Conservation (phyloP, 2,329 filamentous ascomycete species). For the Botrytis fabae region DNA sequence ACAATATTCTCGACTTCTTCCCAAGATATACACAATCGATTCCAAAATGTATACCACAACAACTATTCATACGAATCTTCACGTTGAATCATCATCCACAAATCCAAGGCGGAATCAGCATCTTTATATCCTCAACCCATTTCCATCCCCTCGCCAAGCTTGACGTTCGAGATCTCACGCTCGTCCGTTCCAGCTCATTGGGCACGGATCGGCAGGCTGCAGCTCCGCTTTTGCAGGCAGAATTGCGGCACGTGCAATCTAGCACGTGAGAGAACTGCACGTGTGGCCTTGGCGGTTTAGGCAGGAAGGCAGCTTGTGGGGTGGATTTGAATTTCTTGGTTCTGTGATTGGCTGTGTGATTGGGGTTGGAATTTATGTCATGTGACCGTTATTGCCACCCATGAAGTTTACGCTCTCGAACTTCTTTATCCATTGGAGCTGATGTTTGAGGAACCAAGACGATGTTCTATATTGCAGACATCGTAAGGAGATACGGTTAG, state of each 20-base stretch:
- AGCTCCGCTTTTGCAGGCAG: constrained; percentile 1
- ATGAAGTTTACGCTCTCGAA: background rate
- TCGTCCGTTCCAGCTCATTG: background rate
- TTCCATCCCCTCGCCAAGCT: background rate
- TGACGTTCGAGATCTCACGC: background rate
- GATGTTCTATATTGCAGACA: background rate
- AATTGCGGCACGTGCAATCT: background rate
- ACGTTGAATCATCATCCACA: background rate
- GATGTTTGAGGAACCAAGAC: background rate
- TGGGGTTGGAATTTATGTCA: background rate
- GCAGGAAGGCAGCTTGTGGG: background rate
- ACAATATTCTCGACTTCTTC: background rate
- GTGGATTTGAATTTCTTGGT: background rate
- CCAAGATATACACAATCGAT: background rate
- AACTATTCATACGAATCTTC: background rate
- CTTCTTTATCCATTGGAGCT: too few species aligned
- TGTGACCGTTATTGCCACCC: background rate
- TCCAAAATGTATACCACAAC: background rate
- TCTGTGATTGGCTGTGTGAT: background rate
- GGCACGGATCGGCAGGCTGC: background rate
- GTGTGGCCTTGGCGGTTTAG: background rate
- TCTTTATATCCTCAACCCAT: background rate
- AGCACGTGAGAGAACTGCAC: background rate
- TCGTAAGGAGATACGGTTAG: too few species aligned
- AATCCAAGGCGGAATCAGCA: background rate